Evolutionary conservation across 1,139 yeast genomes (phyloP).

Genomic region (Zygotorulaspora mrakii): DNA sequence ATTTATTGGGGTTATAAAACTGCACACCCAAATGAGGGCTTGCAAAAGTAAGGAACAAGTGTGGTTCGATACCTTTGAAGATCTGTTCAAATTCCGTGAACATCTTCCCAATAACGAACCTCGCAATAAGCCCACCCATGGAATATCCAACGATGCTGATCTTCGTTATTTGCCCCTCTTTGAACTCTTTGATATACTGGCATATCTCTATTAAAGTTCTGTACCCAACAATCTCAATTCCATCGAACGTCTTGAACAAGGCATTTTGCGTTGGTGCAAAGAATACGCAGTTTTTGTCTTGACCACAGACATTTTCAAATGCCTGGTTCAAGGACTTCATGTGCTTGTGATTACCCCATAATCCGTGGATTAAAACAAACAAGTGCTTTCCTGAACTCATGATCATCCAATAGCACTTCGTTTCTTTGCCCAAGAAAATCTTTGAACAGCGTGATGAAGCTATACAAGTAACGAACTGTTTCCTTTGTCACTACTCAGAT

Average conservation of each 20-base stretch:
- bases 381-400: conserved; percentile 48
- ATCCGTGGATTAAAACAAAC: conserved; percentile 78
- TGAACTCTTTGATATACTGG: conserved; percentile 42
- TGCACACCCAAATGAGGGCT: conserved; percentile 84
- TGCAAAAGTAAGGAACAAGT: conserved; percentile 75
- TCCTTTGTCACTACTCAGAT: too few species aligned
- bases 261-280: conserved; percentile 69
- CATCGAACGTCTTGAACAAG: conserved; percentile 80
- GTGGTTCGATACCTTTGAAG: conserved; percentile 59
- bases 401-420: neutral
- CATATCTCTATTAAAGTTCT: conserved; percentile 65
- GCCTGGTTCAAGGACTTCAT: conserved; percentile 57
- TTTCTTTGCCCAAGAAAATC: too few species aligned
- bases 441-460: too few species aligned
- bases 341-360: conserved; percentile 83
- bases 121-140: conserved; percentile 49
- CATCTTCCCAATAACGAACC: conserved; percentile 64
- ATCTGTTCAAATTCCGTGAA: conserved; percentile 42
- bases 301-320: conserved; percentile 43
- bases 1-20: conserved; percentile 36
- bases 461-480: too few species aligned
- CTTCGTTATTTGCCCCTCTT: conserved; percentile 40
- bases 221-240: conserved; percentile 67
- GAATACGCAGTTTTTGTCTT: conserved; percentile 48
- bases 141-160: conserved; percentile 54